Conservation (phyloP, 306 rosid species). For the Prunus mongolica region DNA sequence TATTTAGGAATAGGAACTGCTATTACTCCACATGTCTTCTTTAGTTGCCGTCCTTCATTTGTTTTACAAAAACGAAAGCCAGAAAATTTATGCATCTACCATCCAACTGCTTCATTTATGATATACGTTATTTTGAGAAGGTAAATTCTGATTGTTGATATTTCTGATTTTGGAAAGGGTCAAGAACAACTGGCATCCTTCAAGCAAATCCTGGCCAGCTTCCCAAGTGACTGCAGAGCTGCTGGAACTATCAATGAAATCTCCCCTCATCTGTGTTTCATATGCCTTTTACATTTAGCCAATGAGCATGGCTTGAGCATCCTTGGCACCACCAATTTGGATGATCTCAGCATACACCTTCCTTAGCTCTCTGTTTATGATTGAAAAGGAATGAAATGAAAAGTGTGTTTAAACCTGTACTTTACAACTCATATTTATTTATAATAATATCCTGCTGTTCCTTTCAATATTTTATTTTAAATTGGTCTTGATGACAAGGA, state of each 20-base stretch:
- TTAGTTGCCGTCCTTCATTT: no score
- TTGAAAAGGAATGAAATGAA: background rate
- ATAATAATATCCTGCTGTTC: no score
- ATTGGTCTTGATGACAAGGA: no score
- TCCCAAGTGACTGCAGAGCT: constrained; percentile 72
- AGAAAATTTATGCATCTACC: background rate
- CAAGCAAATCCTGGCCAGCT: constrained; percentile 58
- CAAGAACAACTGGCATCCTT: constrained; percentile 52
- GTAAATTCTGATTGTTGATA: constrained; percentile 17
- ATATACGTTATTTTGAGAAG: background rate
- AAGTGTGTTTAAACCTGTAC: background rate
- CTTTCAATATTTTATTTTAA: no score
- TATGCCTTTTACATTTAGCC: constrained; percentile 88
- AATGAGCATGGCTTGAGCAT: constrained; percentile 86
- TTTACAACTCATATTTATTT: background rate
- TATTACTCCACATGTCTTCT: no score
- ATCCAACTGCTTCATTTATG: background rate
- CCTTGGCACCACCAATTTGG: constrained; percentile 51
- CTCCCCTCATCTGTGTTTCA: constrained; percentile 94
- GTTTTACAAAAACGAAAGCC: background rate
- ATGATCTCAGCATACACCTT: constrained; percentile 59
- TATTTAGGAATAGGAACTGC: background rate
- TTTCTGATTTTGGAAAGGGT: constrained; percentile 33
- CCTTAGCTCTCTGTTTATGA: background rate
- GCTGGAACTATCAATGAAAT: constrained; percentile 61